Percentiles rank a stretch among this genome's conserved stretches.
Conservation (phyloP, 2,329 filamentous ascomycete species). For the Akanthomyces muscarius region DNA sequence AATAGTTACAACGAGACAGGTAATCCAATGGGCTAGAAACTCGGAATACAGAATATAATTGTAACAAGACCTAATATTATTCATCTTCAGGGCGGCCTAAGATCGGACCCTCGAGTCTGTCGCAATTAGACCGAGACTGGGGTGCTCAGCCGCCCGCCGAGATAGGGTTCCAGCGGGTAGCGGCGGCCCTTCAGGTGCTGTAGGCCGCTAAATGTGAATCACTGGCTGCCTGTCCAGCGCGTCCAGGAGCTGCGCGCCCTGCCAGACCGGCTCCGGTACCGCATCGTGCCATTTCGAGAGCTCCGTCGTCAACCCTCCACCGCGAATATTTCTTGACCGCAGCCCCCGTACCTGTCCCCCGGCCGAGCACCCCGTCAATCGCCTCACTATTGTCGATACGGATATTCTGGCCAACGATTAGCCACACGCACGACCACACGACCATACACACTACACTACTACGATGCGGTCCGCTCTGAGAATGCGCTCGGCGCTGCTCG, state of each 20-base stretch:
- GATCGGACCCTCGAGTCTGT: slow-evolving; percentile 3
- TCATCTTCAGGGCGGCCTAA: neutral
- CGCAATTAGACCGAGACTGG: neutral
- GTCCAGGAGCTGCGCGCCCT: neutral
- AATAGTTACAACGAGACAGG: neutral
- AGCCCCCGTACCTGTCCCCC: neutral
- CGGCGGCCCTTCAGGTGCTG: slow-evolving; percentile 14
- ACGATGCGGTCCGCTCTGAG: slow-evolving; percentile 15
- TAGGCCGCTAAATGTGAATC: slow-evolving; percentile 7
- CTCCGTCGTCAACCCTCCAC: neutral
- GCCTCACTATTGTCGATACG: neutral
- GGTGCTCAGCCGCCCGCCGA: neutral
- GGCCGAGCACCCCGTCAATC: slow-evolving; percentile 8
- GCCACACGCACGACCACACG: neutral
- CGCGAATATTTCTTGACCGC: slow-evolving; percentile 4
- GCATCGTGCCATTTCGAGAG: slow-evolving; percentile 8
- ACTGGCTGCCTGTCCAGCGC: neutral
- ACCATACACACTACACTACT: neutral
- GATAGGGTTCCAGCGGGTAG: slow-evolving; percentile 20
- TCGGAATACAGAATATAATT: no score
- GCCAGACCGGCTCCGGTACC: slow-evolving; percentile 8
- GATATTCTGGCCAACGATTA: neutral
- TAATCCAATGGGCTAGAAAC: no score
- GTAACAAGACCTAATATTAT: neutral
- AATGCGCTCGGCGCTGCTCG: slow-evolving; percentile 35